Evolutionary conservation across 208 protist species (phyloP).

Genomic region (Leishmania aethiopica): DNA sequence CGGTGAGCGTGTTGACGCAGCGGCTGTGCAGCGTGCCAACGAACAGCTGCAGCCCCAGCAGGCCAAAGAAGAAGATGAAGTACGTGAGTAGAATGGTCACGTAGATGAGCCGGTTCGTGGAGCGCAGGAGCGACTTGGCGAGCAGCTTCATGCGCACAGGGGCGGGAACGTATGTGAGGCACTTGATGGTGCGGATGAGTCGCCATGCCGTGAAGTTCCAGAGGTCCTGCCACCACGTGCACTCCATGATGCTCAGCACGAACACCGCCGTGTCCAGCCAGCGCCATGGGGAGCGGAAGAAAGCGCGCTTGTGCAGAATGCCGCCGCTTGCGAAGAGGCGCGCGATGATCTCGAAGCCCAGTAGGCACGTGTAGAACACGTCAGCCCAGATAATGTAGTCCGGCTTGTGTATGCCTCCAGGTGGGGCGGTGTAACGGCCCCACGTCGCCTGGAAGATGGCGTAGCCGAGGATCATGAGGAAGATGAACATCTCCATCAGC

Average conservation of each 20-base stretch:
- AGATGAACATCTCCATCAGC: slow-evolving; percentile 77
- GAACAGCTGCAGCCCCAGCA: slow-evolving; percentile 89
- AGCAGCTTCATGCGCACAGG: slow-evolving; percentile 84
- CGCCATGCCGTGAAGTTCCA: slow-evolving; percentile 91
- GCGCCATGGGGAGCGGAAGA: slow-evolving; percentile 92
- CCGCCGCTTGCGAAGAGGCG: slow-evolving; percentile 88
- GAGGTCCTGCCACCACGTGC: slow-evolving; percentile 68
- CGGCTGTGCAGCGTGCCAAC: slow-evolving; percentile 72
- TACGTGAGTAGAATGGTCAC: slow-evolving; percentile 75
- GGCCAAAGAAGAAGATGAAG: slow-evolving; percentile 90
- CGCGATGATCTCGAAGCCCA: slow-evolving; percentile 80
- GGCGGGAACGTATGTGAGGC: slow-evolving; percentile 71
- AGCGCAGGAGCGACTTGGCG: slow-evolving; percentile 87
- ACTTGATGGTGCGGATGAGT: slow-evolving; percentile 87
- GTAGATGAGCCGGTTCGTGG: slow-evolving; percentile 70
- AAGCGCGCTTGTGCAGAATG: slow-evolving; percentile 76
- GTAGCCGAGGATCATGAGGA: slow-evolving; percentile 82
- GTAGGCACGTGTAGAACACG: slow-evolving; percentile 84
- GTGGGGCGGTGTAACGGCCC: slow-evolving; percentile 55
- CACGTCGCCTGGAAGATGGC: slow-evolving; percentile 87
- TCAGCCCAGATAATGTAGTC: slow-evolving; percentile 85
- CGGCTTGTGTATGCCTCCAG: slow-evolving; percentile 45
- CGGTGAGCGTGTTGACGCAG: slow-evolving; percentile 76
- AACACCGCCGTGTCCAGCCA: slow-evolving; percentile 92
- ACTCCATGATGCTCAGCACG: slow-evolving; percentile 76